A percentile compares a stretch with the other conserved stretches of the same genome.
Conservation (phyloP, 306 rosid species). For the Leucaena leucocephala region DNA sequence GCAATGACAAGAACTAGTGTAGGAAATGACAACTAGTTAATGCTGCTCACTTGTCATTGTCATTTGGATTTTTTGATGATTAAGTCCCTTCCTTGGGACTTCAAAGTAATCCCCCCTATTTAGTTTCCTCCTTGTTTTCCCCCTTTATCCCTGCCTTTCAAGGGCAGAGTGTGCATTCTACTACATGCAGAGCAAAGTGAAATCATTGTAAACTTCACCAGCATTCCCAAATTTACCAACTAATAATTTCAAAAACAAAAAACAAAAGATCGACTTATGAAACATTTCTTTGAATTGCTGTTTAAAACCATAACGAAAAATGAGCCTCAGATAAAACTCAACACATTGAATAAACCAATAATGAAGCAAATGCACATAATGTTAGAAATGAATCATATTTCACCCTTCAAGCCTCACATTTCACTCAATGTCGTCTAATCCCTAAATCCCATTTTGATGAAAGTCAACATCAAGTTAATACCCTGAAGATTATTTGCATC, state of each 20-base stretch:
- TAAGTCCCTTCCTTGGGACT: too few relatives aligned
- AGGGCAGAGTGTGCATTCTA: background rate
- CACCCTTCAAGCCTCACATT: constrained; percentile 25
- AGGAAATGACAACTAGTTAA: too few relatives aligned
- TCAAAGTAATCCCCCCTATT: background rate
- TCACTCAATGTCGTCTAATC: background rate
- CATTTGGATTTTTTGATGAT: too few relatives aligned
- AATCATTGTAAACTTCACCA: background rate
- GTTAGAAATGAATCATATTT: constrained; percentile 1
- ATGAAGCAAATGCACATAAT: background rate
- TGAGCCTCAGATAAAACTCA: constrained; percentile 1
- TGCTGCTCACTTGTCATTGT: too few relatives aligned
- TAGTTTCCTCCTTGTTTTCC: background rate
- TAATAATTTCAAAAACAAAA: background rate
- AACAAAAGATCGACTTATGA: background rate
- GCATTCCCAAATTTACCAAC: background rate
- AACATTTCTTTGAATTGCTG: background rate
- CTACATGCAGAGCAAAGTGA: constrained; percentile 1
- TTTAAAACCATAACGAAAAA: constrained; percentile 23
- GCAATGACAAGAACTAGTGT: too few relatives aligned
- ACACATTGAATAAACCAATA: constrained; percentile 18
- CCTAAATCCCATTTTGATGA: background rate
- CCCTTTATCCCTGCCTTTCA: background rate
- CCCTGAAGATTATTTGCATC: background rate
- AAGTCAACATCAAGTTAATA: background rate